These are phyloP conservation scores for Silene noctiflora DNA, from an alignment of 179 eudicot species.

Conservation along the genomic window DNA sequence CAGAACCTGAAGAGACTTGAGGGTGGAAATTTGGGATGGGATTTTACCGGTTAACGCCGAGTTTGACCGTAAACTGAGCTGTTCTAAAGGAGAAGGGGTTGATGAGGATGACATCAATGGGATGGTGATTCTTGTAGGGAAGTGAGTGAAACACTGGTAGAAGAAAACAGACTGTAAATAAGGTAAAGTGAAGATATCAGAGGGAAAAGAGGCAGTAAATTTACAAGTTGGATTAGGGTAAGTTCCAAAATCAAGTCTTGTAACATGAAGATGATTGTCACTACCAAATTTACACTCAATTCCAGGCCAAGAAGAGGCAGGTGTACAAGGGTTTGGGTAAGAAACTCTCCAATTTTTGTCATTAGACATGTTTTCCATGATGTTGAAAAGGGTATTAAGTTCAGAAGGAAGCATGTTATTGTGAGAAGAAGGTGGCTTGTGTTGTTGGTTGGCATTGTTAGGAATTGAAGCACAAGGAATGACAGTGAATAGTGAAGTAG, in stretches of 20 bases:
- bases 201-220: constrained; percentile 47
- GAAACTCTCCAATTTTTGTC: constrained; percentile 52
- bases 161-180: constrained; percentile 58
- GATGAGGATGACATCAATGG: constrained; percentile 16
- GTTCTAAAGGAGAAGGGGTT: constrained; percentile 41
- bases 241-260: constrained; percentile 65
- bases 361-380: constrained; percentile 65
- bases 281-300: constrained; percentile 60
- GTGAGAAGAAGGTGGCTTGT: constrained; percentile 14
- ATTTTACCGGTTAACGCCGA: constrained; percentile 49
- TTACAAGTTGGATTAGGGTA: constrained; percentile 63
- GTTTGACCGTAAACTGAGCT: constrained; percentile 69
- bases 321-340: constrained; percentile 61
- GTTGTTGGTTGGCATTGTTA: constrained; percentile 22
- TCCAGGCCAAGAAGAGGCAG: constrained; percentile 64
- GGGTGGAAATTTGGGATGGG: constrained; percentile 52
- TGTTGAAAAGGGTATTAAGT: constrained; percentile 47
- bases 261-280: constrained; percentile 50
- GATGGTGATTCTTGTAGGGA: constrained; percentile 43
- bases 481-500: constrained; percentile 17
- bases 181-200: constrained; percentile 57
- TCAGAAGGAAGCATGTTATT: constrained; percentile 51
- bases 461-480: constrained; percentile 25
- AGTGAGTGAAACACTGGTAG: constrained; percentile 58
- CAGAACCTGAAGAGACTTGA: constrained; percentile 56